phyloP scores from a whole-genome alignment of 2,329 filamentous ascomycete genomes.

The Shiraia bambusicola region DNA sequence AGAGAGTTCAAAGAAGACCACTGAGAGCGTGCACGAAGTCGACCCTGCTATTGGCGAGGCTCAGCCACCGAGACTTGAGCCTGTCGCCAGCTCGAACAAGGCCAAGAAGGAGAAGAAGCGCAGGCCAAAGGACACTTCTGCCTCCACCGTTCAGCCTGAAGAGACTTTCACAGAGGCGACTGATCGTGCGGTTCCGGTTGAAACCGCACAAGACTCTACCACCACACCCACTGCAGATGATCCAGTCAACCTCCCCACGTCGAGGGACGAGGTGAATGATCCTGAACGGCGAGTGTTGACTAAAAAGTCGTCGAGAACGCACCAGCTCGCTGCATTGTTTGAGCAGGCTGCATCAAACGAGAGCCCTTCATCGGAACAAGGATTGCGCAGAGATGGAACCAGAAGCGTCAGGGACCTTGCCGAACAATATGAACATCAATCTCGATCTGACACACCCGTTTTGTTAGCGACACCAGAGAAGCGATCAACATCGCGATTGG shows the following conservation, averaged over 20 bases:
- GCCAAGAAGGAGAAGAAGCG: constrained; percentile 21
- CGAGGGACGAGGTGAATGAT: constrained; percentile 10
- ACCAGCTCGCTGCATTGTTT: constrained; percentile 37
- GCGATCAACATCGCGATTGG: constrained; percentile 15
- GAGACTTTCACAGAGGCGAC: neutral
- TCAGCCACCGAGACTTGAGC: neutral
- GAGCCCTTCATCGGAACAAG: constrained; percentile 5
- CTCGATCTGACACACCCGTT: constrained; percentile 21
- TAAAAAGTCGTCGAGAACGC: constrained; percentile 44
- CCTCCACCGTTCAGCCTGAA: constrained; percentile 5
- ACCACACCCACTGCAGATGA: neutral
- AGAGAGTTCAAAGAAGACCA: neutral
- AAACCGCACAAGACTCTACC: neutral
- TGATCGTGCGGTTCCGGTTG: no score
- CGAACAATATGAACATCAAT: constrained; percentile 26
- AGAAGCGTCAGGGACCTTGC: constrained; percentile 28
- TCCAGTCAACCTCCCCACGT: neutral
- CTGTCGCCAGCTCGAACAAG: constrained; percentile 8
- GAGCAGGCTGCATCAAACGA: constrained; percentile 27
- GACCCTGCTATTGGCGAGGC: no score
- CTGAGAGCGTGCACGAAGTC: neutral
- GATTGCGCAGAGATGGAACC: constrained; percentile 14
- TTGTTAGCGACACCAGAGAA: constrained; percentile 15
- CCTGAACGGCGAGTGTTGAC: constrained; percentile 22
- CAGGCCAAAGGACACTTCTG: constrained; percentile 12